Conservation (phyloP, 179 eudicot genomes). For the Silene noctiflora region DNA sequence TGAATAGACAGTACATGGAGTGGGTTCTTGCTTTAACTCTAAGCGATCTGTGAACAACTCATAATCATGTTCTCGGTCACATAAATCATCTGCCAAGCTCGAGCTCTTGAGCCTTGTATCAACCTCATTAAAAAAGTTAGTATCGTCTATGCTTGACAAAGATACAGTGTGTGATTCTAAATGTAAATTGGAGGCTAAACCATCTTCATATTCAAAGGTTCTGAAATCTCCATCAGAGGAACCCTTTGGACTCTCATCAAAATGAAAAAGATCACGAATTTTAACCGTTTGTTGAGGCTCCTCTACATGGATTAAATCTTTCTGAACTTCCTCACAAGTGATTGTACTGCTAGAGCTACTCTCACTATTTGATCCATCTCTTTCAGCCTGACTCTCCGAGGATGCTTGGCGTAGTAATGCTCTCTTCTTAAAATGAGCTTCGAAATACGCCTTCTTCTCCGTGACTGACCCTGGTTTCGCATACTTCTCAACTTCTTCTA, state of each 20-base stretch:
- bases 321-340: constrained; percentile 17
- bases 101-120: constrained; percentile 28
- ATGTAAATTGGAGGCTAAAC: not conserved
- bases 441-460: constrained; percentile 31
- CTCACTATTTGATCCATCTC: constrained; percentile 33
- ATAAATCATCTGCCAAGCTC: constrained; percentile 21
- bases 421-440: constrained; percentile 31
- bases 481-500: constrained; percentile 34
- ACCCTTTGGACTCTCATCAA: constrained; percentile 33
- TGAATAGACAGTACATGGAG: not conserved
- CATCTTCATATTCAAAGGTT: constrained; percentile 15
- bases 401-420: constrained; percentile 35
- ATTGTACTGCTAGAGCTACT: constrained; percentile 29
- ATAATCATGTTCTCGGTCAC: constrained; percentile 23
- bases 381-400: constrained; percentile 38
- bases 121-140: constrained; percentile 8
- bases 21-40: constrained; percentile 17
- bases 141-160: not conserved
- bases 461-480: constrained; percentile 35
- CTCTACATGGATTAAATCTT: constrained; percentile 16
- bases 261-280: constrained; percentile 19
- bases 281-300: constrained; percentile 29
- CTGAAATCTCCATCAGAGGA: constrained; percentile 27
- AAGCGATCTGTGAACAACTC: constrained; percentile 13
- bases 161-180: constrained; percentile 18